Evolutionary conservation across 768 basidiomycete species (phyloP).

Genomic region (Leccinum uliginosum): DNA sequence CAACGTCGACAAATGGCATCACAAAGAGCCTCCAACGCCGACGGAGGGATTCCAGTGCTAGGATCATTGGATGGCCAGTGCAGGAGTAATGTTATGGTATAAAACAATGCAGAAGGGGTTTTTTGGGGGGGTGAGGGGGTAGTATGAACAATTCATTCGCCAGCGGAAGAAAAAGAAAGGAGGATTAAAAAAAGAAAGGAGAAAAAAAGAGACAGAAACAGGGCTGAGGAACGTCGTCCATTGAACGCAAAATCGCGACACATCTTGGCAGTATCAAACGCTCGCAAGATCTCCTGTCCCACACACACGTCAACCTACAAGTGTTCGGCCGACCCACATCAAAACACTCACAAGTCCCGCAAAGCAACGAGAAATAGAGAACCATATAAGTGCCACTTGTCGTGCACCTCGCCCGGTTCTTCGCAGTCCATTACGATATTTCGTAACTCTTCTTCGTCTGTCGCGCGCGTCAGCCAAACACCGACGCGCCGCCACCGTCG

Average conservation of each 20-base stretch:
- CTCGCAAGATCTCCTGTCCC: neutral
- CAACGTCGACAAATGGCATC: conserved; percentile 89
- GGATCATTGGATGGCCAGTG: neutral
- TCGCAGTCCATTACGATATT: conserved; percentile 18
- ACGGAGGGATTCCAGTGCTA: conserved; percentile 41
- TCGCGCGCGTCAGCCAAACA: neutral
- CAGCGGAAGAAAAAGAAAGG: neutral
- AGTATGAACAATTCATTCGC: conserved; percentile 3
- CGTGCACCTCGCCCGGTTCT: conserved; percentile 2
- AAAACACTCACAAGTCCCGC: conserved; percentile 14
- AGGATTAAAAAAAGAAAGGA: too few species aligned
- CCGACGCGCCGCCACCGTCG: neutral
- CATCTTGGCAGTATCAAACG: conserved; percentile 25
- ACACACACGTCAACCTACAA: neutral
- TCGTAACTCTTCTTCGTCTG: conserved; percentile 15
- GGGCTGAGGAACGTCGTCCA: conserved; percentile 14
- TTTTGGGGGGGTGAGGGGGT: neutral
- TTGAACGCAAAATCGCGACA: conserved; percentile 32
- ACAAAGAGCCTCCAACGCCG: conserved; percentile 66
- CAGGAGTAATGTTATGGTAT: neutral
- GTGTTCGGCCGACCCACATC: neutral
- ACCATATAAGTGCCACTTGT: conserved; percentile 22
- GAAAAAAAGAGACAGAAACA: neutral
- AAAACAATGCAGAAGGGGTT: conserved; percentile 6
- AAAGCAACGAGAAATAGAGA: conserved; percentile 16